Evolutionary conservation across 2,329 filamentous ascomycete species (phyloP).

Genomic region (Aspergillus novofumigatus): DNA sequence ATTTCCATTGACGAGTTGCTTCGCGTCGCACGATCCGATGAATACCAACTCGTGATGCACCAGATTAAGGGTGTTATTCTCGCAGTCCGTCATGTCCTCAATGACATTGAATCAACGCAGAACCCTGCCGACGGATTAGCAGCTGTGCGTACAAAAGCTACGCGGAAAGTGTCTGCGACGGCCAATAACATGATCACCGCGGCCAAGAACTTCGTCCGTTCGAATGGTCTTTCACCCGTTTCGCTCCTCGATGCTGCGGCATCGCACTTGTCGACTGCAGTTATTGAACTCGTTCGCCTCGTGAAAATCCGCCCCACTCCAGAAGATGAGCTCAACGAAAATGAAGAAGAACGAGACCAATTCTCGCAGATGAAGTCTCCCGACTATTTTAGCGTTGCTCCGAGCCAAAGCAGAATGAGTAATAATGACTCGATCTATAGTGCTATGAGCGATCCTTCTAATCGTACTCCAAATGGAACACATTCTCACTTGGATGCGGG

Average conservation of each 20-base stretch:
- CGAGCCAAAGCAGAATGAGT: slow-evolving; percentile 50
- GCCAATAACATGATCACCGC: slow-evolving; percentile 95
- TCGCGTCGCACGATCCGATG: slow-evolving; percentile 67
- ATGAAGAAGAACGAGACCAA: slow-evolving; percentile 67
- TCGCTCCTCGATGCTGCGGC: slow-evolving; percentile 89
- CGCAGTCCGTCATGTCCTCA: slow-evolving; percentile 77
- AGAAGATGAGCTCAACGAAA: slow-evolving; percentile 69
- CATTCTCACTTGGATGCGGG: slow-evolving; percentile 29
- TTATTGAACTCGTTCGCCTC: slow-evolving; percentile 77
- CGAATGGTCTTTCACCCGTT: slow-evolving; percentile 84
- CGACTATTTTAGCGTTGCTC: slow-evolving; percentile 62
- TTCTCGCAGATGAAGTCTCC: slow-evolving; percentile 62
- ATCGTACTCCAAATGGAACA: slow-evolving; percentile 30
- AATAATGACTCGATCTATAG: slow-evolving; percentile 71
- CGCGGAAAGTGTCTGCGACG: slow-evolving; percentile 79
- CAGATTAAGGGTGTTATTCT: slow-evolving; percentile 83
- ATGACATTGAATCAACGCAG: slow-evolving; percentile 64
- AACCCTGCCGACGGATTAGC: slow-evolving; percentile 52
- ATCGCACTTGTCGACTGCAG: slow-evolving; percentile 77
- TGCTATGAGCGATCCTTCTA: slow-evolving; percentile 62
- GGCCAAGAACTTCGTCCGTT: slow-evolving; percentile 81
- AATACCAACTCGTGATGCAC: slow-evolving; percentile 71
- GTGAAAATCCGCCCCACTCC: slow-evolving; percentile 81
- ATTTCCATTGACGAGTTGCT: slow-evolving; percentile 89
- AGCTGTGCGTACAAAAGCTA: slow-evolving; percentile 65